Evolutionary conservation across 805 yeast genomes (phyloP).

Genomic region (Candida anglica): DNA sequence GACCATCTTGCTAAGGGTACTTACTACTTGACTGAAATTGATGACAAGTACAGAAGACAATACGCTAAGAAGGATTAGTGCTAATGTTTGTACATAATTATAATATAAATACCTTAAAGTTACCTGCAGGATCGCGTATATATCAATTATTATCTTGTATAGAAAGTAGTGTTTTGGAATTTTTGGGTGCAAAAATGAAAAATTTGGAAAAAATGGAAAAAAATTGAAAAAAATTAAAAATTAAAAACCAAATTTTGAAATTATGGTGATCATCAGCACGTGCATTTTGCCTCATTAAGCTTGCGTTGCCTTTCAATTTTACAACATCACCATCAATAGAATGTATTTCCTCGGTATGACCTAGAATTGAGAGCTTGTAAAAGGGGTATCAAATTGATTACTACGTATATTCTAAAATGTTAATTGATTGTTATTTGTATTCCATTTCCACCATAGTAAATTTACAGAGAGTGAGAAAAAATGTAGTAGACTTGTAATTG

Average conservation of each 20-base stretch:
- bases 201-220: neutral
- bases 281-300: too few relatives aligned
- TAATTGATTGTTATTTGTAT: too few relatives aligned
- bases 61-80: constrained; percentile 65
- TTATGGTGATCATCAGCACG: neutral
- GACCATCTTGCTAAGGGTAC: constrained; percentile 72
- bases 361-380: too few relatives aligned
- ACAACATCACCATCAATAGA: too few relatives aligned
- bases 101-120: neutral
- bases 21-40: constrained; percentile 78
- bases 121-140: neutral
- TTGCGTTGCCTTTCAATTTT: too few relatives aligned
- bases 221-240: neutral
- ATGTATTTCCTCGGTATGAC: too few relatives aligned
- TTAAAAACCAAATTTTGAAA: neutral
- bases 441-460: too few relatives aligned
- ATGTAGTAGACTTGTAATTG: too few relatives aligned
- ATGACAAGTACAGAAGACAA: constrained; percentile 83
- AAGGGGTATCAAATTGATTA: too few relatives aligned
- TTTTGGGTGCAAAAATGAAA: neutral
- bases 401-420: too few relatives aligned
- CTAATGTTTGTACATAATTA: neutral
- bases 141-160: too few relatives aligned
- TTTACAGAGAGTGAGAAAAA: too few relatives aligned
- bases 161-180: neutral